Evolutionary conservation across 2,329 filamentous ascomycete genomes (phyloP).

Genomic region (Penicillium sp.): DNA sequence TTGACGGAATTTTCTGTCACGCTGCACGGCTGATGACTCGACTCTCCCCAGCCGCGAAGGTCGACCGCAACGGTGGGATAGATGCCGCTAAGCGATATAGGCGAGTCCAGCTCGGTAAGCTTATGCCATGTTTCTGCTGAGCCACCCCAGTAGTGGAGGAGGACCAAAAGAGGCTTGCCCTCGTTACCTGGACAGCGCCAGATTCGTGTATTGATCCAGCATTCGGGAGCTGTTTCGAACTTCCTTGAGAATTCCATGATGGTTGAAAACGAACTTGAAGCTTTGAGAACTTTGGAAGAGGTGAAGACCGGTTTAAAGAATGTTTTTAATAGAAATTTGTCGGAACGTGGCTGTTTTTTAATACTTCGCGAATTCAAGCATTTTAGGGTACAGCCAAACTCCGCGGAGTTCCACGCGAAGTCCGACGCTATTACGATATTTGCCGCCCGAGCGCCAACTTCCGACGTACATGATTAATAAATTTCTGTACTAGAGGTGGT

Average conservation of each 20-base stretch:
- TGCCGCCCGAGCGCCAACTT: too few relatives aligned
- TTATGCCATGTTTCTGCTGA: slow-evolving; percentile 36
- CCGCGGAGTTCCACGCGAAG: neutral
- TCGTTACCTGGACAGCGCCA: neutral
- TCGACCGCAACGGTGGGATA: slow-evolving; percentile 32
- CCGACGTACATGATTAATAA: too few relatives aligned
- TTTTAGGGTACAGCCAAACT: neutral
- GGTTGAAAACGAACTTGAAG: neutral
- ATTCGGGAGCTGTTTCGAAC: neutral
- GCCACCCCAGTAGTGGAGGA: slow-evolving; percentile 44
- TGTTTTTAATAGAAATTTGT: too few relatives aligned
- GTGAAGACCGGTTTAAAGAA: too few relatives aligned
- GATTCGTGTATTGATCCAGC: neutral
- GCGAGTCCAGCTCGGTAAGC: slow-evolving; percentile 21
- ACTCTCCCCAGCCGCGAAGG: slow-evolving; percentile 41
- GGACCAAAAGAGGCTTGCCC: slow-evolving; percentile 27
- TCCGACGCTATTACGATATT: neutral
- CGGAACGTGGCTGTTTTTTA: too few relatives aligned
- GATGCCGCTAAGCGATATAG: slow-evolving; percentile 10
- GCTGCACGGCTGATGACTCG: slow-evolving; percentile 19
- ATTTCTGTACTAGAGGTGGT: too few relatives aligned
- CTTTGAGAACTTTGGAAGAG: too few relatives aligned
- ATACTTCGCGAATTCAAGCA: too few relatives aligned
- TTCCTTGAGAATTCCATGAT: neutral
- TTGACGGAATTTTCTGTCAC: neutral